Conservation (phyloP, 2,329 filamentous ascomycete genomes). For the Diplodia seriata region DNA sequence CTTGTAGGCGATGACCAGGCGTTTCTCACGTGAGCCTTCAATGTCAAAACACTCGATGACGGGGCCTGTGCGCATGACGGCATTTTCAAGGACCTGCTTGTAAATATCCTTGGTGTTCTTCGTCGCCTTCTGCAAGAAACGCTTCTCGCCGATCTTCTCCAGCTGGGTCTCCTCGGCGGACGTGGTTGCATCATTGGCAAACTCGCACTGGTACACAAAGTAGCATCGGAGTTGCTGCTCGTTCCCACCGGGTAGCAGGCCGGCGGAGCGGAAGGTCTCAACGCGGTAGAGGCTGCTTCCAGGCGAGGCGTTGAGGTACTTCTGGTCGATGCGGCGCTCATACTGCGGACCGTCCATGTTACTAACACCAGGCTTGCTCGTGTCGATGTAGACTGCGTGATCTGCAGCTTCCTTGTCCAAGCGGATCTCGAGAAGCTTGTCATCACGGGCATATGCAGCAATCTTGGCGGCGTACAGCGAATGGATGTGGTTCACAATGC, state of each 20-base stretch:
- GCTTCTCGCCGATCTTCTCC: slow-evolving; percentile 88
- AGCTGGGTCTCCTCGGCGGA: slow-evolving; percentile 81
- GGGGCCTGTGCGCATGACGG: slow-evolving; percentile 83
- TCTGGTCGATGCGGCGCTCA: slow-evolving; percentile 90
- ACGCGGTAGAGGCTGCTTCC: slow-evolving; percentile 82
- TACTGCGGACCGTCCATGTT: slow-evolving; percentile 83
- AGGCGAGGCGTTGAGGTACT: slow-evolving; percentile 85
- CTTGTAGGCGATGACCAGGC: slow-evolving; percentile 92
- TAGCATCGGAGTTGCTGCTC: slow-evolving; percentile 93
- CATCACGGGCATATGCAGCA: slow-evolving; percentile 88
- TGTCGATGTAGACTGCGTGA: slow-evolving; percentile 98
- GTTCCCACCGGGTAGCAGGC: slow-evolving; percentile 74
- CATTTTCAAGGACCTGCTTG: slow-evolving; percentile 87
- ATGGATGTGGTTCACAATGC: slow-evolving; percentile 89
- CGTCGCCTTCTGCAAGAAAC: slow-evolving; percentile 95
- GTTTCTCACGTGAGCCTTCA: slow-evolving; percentile 87
- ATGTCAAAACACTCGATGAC: slow-evolving; percentile 99
- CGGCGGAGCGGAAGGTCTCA: slow-evolving; percentile 94
- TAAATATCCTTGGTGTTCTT: slow-evolving; percentile 96
- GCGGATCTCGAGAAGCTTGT: slow-evolving; percentile 92
- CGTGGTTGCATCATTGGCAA: slow-evolving; percentile 74
- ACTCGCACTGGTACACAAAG: slow-evolving; percentile 97
- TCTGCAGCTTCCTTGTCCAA: slow-evolving; percentile 94
- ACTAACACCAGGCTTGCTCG: slow-evolving; percentile 85
- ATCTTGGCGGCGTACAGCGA: slow-evolving; percentile 97